A percentile compares a stretch with the other conserved stretches of the same genome.
These are phyloP conservation scores for Penicillium capsulatum DNA, from an alignment of 2,329 filamentous ascomycete species.

Conservation along the genomic window DNA sequence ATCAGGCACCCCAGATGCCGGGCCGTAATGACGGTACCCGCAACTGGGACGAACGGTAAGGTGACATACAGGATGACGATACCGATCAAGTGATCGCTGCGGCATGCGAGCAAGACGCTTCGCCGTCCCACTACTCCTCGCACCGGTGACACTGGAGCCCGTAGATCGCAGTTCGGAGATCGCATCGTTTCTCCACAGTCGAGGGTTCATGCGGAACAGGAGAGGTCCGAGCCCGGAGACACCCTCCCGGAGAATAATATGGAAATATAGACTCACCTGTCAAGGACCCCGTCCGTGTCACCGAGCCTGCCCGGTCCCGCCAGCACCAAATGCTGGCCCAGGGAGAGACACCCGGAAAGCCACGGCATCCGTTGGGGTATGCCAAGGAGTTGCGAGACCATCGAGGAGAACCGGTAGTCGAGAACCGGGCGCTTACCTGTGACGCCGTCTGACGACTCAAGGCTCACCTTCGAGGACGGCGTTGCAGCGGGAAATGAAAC, in stretches of 20 bases:
- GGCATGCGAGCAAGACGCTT: constrained; percentile 50
- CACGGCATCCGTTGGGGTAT: constrained; percentile 83
- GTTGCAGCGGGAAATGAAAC: constrained; percentile 25
- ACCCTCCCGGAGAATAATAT: constrained; percentile 8
- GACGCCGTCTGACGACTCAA: constrained; percentile 25
- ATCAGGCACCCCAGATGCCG: constrained; percentile 15
- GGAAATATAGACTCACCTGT: constrained; percentile 67
- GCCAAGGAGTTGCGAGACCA: constrained; percentile 67
- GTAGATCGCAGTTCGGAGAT: constrained; percentile 35
- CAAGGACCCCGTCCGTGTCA: constrained; percentile 70
- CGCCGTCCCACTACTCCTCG: constrained; percentile 26
- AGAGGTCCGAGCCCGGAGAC: constrained; percentile 14
- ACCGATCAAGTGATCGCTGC: constrained; percentile 58
- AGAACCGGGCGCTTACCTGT: constrained; percentile 59
- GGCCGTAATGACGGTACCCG: constrained; percentile 28
- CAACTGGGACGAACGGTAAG: constrained; percentile 19
- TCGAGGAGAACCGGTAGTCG: constrained; percentile 72
- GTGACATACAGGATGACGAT: constrained; percentile 24
- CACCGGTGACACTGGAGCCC: constrained; percentile 25
- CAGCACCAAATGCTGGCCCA: constrained; percentile 70
- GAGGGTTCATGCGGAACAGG: constrained; percentile 17
- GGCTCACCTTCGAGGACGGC: constrained; percentile 27
- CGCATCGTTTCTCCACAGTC: constrained; percentile 30
- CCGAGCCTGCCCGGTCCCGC: constrained; percentile 72
- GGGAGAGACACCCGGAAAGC: constrained; percentile 70